phyloP scores from a whole-genome alignment of 768 basidiomycete genomes.

The Favolaschia claudopus region DNA sequence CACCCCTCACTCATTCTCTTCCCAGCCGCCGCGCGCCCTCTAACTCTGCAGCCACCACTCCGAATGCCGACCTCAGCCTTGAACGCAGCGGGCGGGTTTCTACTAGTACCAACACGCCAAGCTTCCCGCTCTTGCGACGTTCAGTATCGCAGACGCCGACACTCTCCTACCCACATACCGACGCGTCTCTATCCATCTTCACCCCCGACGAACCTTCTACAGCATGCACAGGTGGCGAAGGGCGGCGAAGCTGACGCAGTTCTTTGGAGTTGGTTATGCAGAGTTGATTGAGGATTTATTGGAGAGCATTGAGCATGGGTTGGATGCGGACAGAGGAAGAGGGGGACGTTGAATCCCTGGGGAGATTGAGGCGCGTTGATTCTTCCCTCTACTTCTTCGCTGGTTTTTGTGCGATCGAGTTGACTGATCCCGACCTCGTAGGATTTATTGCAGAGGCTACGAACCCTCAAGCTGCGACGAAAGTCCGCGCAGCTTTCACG shows the following conservation, averaged over 20 bases:
- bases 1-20: too few species aligned
- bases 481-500: constrained; percentile 39
- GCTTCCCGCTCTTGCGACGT: too few species aligned
- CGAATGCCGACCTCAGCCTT: too few species aligned
- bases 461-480: constrained; percentile 63
- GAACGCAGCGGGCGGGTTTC: too few species aligned
- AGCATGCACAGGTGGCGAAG: constrained; percentile 73
- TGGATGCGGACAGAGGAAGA: constrained; percentile 73
- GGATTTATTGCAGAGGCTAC: constrained; percentile 64
- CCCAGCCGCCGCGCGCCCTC: too few species aligned
- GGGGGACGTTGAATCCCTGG: constrained; percentile 70
- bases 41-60: too few species aligned
- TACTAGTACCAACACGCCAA: too few species aligned
- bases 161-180: too few species aligned
- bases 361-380: constrained; percentile 72
- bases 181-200: too few species aligned
- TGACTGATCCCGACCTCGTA: constrained; percentile 33
- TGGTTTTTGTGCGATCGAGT: too few species aligned
- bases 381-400: background rate
- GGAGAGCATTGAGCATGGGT: constrained; percentile 79
- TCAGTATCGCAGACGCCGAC: too few species aligned
- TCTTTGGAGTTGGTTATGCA: constrained; percentile 88
- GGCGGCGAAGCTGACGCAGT: constrained; percentile 85
- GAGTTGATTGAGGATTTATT: constrained; percentile 80
- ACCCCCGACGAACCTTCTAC: too few species aligned